Evolutionary conservation across 306 rosid genomes (phyloP).

Genomic region (Cucumis sativus): Cucumber_9930_V3 NC_026655.2:26463501-26464000

Average conservation of each 20-base stretch:
- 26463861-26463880: not conserved
- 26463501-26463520: not conserved
- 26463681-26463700: not conserved
- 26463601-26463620: not conserved
- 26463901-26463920: not conserved
- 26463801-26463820: constrained; percentile 87
- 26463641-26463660: not conserved
- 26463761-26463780: constrained; percentile 85
- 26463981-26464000: not conserved
- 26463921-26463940: not conserved
- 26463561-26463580: not conserved
- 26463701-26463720: constrained; percentile 67
- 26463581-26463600: not conserved
- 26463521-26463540: not conserved
- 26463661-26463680: not conserved
- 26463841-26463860: not conserved
- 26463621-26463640: not conserved
- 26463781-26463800: constrained; percentile 95
- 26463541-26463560: not conserved
- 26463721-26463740: constrained; percentile 94
- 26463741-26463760: constrained; percentile 93
- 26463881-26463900: not conserved
- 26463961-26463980: not conserved
- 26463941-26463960: not conserved
- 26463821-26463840: not conserved